Conservation (phyloP, 768 basidiomycete genomes). For the Crassisporium funariophilum region DNA sequence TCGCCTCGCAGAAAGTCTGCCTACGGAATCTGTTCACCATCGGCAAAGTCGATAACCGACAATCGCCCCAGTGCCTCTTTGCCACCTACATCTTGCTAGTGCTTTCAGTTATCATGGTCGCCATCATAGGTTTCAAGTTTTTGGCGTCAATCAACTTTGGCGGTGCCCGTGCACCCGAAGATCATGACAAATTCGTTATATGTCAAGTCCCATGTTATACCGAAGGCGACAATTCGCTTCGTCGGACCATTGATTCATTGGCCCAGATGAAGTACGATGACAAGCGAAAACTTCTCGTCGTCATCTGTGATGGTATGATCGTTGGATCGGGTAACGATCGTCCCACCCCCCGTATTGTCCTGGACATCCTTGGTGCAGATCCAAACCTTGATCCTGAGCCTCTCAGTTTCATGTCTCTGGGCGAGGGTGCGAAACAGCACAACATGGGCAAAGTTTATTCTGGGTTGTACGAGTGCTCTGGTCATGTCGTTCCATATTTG, state of each 20-base stretch:
- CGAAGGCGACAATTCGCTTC: slow-evolving; percentile 86
- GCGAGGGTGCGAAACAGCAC: slow-evolving; percentile 93
- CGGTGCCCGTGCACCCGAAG: slow-evolving; percentile 80
- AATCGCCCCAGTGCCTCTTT: slow-evolving; percentile 91
- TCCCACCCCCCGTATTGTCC: slow-evolving; percentile 92
- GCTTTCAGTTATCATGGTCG: slow-evolving; percentile 89
- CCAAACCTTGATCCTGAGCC: slow-evolving; percentile 94
- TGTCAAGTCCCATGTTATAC: slow-evolving; percentile 99
- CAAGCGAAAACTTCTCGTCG: slow-evolving; percentile 90
- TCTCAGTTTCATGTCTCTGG: slow-evolving; percentile 89
- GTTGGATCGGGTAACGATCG: slow-evolving; percentile 96
- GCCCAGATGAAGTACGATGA: slow-evolving; percentile 97
- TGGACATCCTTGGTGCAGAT: slow-evolving; percentile 95
- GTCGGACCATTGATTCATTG: slow-evolving; percentile 90
- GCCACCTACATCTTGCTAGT: slow-evolving; percentile 89
- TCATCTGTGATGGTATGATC: slow-evolving; percentile 98
- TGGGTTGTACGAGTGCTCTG: slow-evolving; percentile 89
- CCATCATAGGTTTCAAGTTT: slow-evolving; percentile 96
- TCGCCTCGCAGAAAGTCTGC: slow-evolving; percentile 81
- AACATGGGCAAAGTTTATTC: slow-evolving; percentile 99
- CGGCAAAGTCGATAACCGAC: slow-evolving; percentile 89
- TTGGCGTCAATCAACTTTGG: slow-evolving; percentile 87
- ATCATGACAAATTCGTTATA: slow-evolving; percentile 96
- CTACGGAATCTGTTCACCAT: slow-evolving; percentile 91
- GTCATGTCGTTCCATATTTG: slow-evolving; percentile 95